These are phyloP conservation scores for Eutrema japonicum DNA, from an alignment of 345 rosid species.

Conservation along the genomic window DNA sequence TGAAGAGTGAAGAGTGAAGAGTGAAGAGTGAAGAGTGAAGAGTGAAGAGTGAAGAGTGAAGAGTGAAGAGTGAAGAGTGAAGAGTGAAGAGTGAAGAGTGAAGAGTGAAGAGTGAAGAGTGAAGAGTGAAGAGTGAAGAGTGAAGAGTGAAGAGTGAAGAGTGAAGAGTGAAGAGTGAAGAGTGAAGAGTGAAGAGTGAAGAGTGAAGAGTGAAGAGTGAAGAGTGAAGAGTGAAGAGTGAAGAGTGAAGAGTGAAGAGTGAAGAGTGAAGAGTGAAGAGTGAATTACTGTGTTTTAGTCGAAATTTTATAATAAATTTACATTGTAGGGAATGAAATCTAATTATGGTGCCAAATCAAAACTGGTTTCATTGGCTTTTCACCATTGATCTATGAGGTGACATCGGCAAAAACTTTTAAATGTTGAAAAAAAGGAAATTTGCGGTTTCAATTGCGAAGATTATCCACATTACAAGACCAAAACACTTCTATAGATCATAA, in stretches of 20 bases:
- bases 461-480: not conserved
- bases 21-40: not conserved
- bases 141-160: not conserved
- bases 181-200: not conserved
- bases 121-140: not conserved
- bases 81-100: not conserved
- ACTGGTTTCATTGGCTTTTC: not conserved
- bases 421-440: not conserved
- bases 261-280: not conserved
- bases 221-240: not conserved
- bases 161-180: not conserved
- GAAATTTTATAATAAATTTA: not conserved
- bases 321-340: not conserved
- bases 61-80: not conserved
- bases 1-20: not conserved
- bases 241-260: not conserved
- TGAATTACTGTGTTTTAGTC: conserved; percentile 4
- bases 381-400: not conserved
- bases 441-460: not conserved
- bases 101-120: not conserved
- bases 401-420: not conserved
- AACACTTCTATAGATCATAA: not conserved
- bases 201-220: not conserved
- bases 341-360: not conserved
- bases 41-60: not conserved